Base-by-base conservation (phyloP, 2,329 filamentous ascomycete genomes). In the Periconia macrospinosa region DNA sequence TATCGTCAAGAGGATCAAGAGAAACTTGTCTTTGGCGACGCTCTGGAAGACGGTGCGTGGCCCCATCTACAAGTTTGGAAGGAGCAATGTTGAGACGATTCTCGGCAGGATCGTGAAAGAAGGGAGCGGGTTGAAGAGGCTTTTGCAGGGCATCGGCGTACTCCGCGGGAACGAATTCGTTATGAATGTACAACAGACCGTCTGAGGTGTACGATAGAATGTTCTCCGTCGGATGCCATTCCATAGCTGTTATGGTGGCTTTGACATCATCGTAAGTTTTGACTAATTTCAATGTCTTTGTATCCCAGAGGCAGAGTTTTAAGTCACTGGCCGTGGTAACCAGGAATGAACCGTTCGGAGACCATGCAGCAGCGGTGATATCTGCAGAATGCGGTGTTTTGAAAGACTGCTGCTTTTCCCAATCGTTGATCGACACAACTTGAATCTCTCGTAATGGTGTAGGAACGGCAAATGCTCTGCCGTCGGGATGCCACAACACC, bases 401-500 rank as follows among this genome's bases (percentile, higher is more conserved):
- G 70, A 99, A 99, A 0, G 79, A 76, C 55, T 89, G 84, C 72
- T 97, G 92, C 61, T 89, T 88, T 69, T 92, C 90, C 90, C 93
- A 97, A 70, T 97, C 91, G 49, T 85, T 86, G 57, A 87, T 86
- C n/a, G 93, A 96, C 52, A 97, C 83, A 40, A 97, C 84, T 66
- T 95, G 89, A 86, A 70, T 96, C 88, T 75, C 65, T 65, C 88
- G 84, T 19, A 89, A 91, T 0, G 89, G 84, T 18, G 92, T 96
- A 0, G 91, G 86, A 18, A 90, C 87, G 1, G 91, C 92, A 74
- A 99, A 96, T 2, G 92, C 91, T 61, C 91, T 85, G 18, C 94
- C 93, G 70, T 97, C 93, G 0, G 95, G 95, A 75, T 97, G 94
- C 94, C 94, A 99, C 0, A 86, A 84, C 6, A 88, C 86, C 66